Conservation (phyloP, 2,329 filamentous ascomycete species). For the Talaromyces sp. region DNA sequence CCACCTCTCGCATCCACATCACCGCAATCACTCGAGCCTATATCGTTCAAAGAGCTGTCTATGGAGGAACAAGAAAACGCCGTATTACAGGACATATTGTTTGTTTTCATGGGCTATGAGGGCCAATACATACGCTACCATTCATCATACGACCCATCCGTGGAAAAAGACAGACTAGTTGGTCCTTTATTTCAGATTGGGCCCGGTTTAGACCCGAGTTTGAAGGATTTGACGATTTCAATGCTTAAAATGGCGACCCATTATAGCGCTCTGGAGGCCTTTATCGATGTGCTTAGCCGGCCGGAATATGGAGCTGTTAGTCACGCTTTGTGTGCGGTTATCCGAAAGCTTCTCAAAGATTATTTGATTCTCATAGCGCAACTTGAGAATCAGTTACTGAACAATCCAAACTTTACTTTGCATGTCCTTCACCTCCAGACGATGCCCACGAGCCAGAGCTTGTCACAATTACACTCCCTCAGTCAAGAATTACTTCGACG, state of each 20-base stretch:
- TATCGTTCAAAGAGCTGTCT: constrained; percentile 65
- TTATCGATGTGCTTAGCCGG: constrained; percentile 89
- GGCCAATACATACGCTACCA: constrained; percentile 93
- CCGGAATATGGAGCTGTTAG: constrained; percentile 93
- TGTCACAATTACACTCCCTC: constrained; percentile 83
- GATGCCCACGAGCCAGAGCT: constrained; percentile 83
- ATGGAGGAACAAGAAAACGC: constrained; percentile 80
- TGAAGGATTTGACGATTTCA: constrained; percentile 79
- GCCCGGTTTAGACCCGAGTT: constrained; percentile 81
- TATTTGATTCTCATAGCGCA: constrained; percentile 91
- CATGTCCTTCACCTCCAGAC: constrained; percentile 92
- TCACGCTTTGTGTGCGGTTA: constrained; percentile 91
- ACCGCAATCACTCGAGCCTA: constrained; percentile 66
- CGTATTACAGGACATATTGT: constrained; percentile 85
- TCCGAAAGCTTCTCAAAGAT: constrained; percentile 86
- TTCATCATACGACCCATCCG: constrained; percentile 74
- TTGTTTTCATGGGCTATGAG: constrained; percentile 97
- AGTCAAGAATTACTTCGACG: constrained; percentile 83
- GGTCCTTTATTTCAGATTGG: constrained; percentile 79
- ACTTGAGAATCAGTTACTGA: constrained; percentile 87
- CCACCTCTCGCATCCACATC: constrained; percentile 63
- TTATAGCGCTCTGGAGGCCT: constrained; percentile 85
- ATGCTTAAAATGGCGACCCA: constrained; percentile 95
- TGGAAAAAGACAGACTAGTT: constrained; percentile 81
- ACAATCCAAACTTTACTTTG: constrained; percentile 82